Conservation (phyloP, 208 protist species). For the Novymonas esmeraldas region DNA sequence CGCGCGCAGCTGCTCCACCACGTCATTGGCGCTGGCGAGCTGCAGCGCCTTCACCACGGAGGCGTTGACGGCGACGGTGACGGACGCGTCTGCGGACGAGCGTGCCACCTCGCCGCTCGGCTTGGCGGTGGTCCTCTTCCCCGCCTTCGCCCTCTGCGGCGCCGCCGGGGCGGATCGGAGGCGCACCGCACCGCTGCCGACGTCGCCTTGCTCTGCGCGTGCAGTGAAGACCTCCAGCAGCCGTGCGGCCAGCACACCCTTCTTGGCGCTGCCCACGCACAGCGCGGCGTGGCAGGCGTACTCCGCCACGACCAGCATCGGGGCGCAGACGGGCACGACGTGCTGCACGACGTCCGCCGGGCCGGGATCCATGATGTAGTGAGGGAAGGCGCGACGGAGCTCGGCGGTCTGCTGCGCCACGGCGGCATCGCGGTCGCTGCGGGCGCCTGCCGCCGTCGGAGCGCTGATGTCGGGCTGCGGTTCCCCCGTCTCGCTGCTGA, state of each 20-base stretch:
- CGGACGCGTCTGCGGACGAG: neutral
- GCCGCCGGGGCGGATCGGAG: neutral
- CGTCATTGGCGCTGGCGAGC: slow-evolving; percentile 29
- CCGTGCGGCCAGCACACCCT: slow-evolving; percentile 44
- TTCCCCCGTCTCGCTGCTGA: neutral
- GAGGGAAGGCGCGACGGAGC: slow-evolving; percentile 28
- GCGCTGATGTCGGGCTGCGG: neutral
- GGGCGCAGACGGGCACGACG: slow-evolving; percentile 52
- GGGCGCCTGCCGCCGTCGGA: slow-evolving; percentile 1
- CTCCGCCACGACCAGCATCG: slow-evolving; percentile 38
- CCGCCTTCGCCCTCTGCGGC: neutral
- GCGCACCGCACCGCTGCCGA: neutral
- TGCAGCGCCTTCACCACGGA: slow-evolving; percentile 35
- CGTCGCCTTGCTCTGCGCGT: slow-evolving; percentile 15
- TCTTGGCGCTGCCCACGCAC: slow-evolving; percentile 42
- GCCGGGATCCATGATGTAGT: slow-evolving; percentile 42
- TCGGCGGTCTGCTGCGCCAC: slow-evolving; percentile 31
- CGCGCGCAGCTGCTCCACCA: slow-evolving; percentile 75
- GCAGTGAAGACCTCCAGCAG: slow-evolving; percentile 32
- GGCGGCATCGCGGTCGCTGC: slow-evolving; percentile 1
- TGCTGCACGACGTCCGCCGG: slow-evolving; percentile 40
- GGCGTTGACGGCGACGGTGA: slow-evolving; percentile 6
- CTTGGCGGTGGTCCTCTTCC: slow-evolving; percentile 3
- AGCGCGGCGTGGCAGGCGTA: slow-evolving; percentile 56
- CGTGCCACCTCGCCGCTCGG: slow-evolving; percentile 11